Conservation (phyloP, 75 land plant genomes). For the Cryptomeria japonica region DNA sequence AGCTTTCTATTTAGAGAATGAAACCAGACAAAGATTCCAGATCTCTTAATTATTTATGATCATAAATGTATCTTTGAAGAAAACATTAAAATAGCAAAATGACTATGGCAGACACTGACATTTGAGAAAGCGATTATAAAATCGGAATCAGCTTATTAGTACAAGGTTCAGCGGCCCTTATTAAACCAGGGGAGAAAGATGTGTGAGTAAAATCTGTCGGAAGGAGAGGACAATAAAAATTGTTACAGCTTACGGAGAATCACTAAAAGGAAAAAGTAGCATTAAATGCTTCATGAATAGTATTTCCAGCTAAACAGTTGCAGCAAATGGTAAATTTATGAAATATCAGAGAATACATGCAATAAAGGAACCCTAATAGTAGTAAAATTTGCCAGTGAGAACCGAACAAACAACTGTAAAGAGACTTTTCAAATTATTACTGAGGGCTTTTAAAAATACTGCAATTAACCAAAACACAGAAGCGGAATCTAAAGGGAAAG, state of each 20-base stretch:
- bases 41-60: neutral
- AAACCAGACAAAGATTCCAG: neutral
- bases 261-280: no score
- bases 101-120: neutral
- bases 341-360: neutral
- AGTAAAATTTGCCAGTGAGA: neutral
- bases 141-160: no score
- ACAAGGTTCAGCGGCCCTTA: neutral
- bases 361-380: neutral
- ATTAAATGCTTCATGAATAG: no score
- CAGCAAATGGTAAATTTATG: no score
- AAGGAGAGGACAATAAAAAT: no score
- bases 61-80: no score
- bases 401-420: neutral
- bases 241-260: no score
- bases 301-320: no score
- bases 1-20: neutral
- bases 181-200: neutral
- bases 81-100: no score
- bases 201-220: neutral
- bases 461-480: neutral
- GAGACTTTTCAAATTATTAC: neutral
- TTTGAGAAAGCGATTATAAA: neutral
- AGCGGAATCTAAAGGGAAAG: neutral
- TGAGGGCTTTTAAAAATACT: neutral